These are phyloP conservation scores for Scleroderma citrinum DNA, from an alignment of 768 basidiomycete species.

Conservation along the genomic window DNA sequence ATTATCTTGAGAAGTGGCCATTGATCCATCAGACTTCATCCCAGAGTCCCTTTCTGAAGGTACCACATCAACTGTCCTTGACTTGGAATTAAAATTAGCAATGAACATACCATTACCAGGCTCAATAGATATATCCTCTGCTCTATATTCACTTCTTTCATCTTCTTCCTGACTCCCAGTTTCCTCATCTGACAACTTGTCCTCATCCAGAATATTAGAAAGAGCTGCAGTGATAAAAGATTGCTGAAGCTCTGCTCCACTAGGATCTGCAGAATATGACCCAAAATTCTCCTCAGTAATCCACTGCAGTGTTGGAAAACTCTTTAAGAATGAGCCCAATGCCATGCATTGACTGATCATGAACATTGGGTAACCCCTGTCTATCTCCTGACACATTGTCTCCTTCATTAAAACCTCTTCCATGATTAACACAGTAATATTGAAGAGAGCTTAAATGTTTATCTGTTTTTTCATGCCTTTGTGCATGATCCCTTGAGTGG, in stretches of 20 bases:
- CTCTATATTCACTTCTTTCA: neutral
- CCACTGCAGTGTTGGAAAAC: neutral
- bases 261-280: neutral
- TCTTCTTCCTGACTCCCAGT: neutral
- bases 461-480: neutral
- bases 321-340: neutral
- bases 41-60: neutral
- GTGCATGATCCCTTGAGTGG: neutral
- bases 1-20: neutral
- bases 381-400: neutral
- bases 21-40: neutral
- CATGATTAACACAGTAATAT: neutral
- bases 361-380: neutral
- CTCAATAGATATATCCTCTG: neutral
- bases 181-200: conserved; percentile 1
- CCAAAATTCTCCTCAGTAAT: neutral
- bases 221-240: neutral
- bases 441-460: neutral
- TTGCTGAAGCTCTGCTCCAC: neutral
- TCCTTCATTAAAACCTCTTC: neutral
- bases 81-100: neutral
- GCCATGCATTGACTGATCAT: neutral
- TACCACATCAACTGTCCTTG: neutral
- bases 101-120: neutral
- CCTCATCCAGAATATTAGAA: neutral